Evolutionary conservation across 2,329 filamentous ascomycete genomes (phyloP).

Genomic region (Sarocladium oryzae): DNA sequence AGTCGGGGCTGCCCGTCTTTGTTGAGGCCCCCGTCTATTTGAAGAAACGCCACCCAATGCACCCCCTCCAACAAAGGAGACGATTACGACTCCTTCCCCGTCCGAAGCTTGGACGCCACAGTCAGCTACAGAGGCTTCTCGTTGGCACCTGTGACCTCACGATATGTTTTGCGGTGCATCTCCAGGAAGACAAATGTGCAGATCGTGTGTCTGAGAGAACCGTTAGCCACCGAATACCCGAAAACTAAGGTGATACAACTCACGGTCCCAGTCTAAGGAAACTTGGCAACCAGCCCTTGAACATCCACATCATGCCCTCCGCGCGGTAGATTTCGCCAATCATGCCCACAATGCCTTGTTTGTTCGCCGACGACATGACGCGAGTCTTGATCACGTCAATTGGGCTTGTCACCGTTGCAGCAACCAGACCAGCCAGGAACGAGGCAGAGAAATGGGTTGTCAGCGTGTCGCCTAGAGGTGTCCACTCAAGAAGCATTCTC

Average conservation of each 20-base stretch:
- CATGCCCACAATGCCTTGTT: conserved; percentile 48
- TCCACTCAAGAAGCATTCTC: conserved; percentile 57
- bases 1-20: not conserved
- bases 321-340: conserved; percentile 60
- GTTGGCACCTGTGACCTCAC: conserved; percentile 39
- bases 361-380: conserved; percentile 63
- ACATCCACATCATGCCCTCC: conserved; percentile 77
- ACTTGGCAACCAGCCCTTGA: conserved; percentile 83
- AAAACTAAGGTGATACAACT: conserved; percentile 23
- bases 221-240: not conserved
- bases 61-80: not conserved
- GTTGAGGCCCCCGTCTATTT: not conserved
- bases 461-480: conserved; percentile 62
- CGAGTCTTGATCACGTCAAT: conserved; percentile 87
- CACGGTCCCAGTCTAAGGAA: conserved; percentile 59
- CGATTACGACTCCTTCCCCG: conserved; percentile 17
- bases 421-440: conserved; percentile 73
- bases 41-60: conserved; percentile 10
- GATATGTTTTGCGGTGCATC: conserved; percentile 75
- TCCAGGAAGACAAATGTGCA: conserved; percentile 83
- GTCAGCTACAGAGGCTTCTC: conserved; percentile 18
- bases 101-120: conserved; percentile 1
- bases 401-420: conserved; percentile 77
- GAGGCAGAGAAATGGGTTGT: conserved; percentile 72
- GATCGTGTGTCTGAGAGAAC: conserved; percentile 62